These are phyloP conservation scores for Vitis hybrid DNA, from an alignment of 177 flowering plant species.

Conservation along the genomic window DNA sequence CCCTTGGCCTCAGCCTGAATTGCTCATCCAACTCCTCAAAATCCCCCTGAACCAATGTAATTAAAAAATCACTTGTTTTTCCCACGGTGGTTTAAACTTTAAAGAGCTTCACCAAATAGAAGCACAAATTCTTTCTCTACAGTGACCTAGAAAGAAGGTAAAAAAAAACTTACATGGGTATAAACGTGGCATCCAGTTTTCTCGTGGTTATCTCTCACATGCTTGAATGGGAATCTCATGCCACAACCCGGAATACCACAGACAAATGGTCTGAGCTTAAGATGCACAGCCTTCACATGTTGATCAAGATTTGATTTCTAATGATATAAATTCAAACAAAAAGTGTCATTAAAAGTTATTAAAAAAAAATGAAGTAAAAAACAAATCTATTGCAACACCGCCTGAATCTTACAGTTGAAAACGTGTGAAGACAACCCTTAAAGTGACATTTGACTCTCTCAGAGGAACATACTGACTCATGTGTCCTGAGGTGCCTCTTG, in stretches of 20 bases:
- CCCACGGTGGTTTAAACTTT: too few species aligned
- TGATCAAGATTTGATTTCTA: constrained; percentile 78
- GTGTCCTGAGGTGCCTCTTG: constrained; percentile 67
- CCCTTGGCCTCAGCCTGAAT: constrained; percentile 58
- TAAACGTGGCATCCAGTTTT: constrained; percentile 57
- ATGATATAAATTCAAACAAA: neutral
- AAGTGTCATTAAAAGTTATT: neutral
- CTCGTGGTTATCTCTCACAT: constrained; percentile 92
- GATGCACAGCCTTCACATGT: constrained; percentile 80
- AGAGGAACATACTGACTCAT: constrained; percentile 32
- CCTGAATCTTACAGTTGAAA: constrained; percentile 62
- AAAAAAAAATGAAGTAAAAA: neutral
- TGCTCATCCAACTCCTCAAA: constrained; percentile 65
- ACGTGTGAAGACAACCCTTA: constrained; percentile 55
- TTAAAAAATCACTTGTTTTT: neutral
- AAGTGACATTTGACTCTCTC: constrained; percentile 53
- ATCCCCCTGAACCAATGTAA: constrained; percentile 56
- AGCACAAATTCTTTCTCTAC: too few species aligned
- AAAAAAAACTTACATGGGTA: constrained; percentile 38
- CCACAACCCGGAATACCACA: constrained; percentile 73
- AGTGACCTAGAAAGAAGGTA: neutral
- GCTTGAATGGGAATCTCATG: constrained; percentile 67
- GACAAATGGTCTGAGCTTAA: constrained; percentile 47
- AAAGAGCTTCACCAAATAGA: neutral
- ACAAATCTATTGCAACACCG: neutral